phyloP scores from a whole-genome alignment of 2,329 filamentous ascomycete genomes.

The Helicocarpus griseus region DNA sequence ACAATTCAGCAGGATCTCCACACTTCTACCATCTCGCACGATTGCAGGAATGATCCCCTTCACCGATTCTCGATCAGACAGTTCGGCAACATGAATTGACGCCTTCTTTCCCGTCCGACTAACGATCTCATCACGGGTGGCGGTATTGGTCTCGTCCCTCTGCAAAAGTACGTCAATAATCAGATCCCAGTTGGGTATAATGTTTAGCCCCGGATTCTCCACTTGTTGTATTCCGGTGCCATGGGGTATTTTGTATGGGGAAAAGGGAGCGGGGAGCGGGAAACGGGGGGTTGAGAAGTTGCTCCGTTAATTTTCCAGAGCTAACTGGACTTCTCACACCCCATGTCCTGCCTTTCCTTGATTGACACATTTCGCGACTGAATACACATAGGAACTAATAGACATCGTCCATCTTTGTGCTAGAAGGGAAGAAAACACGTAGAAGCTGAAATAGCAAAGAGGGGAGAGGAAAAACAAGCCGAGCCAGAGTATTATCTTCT shows the following conservation, averaged over 20 bases:
- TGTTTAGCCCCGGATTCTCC: neutral
- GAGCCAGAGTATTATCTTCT: neutral
- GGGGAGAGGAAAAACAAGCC: neutral
- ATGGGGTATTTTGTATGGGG: neutral
- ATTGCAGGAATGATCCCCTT: conserved; percentile 32
- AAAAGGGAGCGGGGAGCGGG: neutral
- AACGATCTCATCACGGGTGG: conserved; percentile 33
- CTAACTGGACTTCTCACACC: too few relatives aligned
- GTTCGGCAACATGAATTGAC: conserved; percentile 35
- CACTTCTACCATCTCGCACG: conserved; percentile 39
- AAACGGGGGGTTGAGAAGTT: neutral
- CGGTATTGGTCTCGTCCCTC: conserved; percentile 44
- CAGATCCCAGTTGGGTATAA: neutral
- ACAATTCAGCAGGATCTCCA: conserved; percentile 76
- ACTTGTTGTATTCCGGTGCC: neutral
- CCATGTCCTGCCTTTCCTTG: too few relatives aligned
- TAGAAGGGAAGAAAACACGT: neutral
- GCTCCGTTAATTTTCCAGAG: neutral
- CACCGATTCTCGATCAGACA: conserved; percentile 33
- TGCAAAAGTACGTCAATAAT: conserved; percentile 18
- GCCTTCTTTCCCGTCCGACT: conserved; percentile 31
- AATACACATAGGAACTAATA: neutral
- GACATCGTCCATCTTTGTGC: neutral
- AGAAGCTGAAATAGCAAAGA: neutral
- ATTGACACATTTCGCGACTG: too few relatives aligned